Percentiles rank a stretch among this genome's conserved stretches.
These are phyloP conservation scores for Picea mariana DNA, from an alignment of 83 land plant genomes.

Conservation along the genomic window DNA sequence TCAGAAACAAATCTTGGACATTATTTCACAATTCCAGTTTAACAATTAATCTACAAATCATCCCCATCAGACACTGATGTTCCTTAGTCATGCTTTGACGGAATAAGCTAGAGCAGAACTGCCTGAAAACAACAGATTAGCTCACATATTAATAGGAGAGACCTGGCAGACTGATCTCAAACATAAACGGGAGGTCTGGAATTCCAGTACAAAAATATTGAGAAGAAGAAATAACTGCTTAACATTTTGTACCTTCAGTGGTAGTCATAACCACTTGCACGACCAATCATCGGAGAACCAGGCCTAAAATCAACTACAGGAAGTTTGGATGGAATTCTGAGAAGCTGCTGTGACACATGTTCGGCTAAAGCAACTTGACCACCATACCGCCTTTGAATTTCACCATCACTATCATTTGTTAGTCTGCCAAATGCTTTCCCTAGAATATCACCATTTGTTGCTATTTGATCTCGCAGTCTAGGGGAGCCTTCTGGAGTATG, in stretches of 20 bases:
- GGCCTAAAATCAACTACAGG: no score
- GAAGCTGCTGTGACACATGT: slow-evolving; percentile 48
- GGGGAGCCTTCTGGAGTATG: slow-evolving; percentile 31
- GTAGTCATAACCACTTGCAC: no score
- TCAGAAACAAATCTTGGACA: slow-evolving; percentile 13
- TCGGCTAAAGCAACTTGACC: slow-evolving; percentile 47
- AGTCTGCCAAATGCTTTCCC: slow-evolving; percentile 26
- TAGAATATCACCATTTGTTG: slow-evolving; percentile 26
- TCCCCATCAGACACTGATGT: slow-evolving; percentile 6
- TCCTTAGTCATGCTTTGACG: neutral
- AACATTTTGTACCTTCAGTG: neutral
- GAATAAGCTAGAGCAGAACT: slow-evolving; percentile 4
- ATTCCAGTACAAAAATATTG: neutral
- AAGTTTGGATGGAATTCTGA: slow-evolving; percentile 25
- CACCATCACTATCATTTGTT: slow-evolving; percentile 10
- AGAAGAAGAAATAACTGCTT: neutral
- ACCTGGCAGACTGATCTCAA: neutral
- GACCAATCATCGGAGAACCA: no score
- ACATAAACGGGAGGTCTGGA: neutral
- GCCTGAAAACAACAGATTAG: neutral
- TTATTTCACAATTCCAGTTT: slow-evolving; percentile 14
- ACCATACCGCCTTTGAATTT: slow-evolving; percentile 25
- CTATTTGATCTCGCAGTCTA: slow-evolving; percentile 27
- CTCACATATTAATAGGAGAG: neutral
- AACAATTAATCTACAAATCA: slow-evolving; percentile 13